Evolutionary conservation across 2,329 filamentous ascomycete species (phyloP), one percentile per base, ranked within the genome.

Genomic region (Penicillium capsulatum): DNA sequence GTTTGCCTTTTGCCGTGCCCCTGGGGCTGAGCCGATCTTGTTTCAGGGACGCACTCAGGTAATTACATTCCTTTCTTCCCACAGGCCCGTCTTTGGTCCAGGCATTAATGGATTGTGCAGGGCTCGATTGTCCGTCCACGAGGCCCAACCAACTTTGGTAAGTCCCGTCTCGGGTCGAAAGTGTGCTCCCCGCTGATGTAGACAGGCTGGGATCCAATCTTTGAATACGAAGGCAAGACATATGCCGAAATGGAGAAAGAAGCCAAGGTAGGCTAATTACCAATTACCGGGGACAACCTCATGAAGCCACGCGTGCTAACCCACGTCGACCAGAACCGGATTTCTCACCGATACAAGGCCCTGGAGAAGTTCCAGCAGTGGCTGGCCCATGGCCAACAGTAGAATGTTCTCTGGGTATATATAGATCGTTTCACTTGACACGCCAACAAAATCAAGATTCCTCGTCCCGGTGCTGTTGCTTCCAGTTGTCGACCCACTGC

Each of bases 241-340:
- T 83, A 94, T 63, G 92, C 92, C 17, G 92, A 98, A 71, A 98
- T 98, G 92, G 84, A 88, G 36, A 90, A 81, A 48, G 72, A 85
- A 66, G 87, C 86, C 71, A 91, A 95, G 85, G 89, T 90, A 73
- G 42, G 34, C 34, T 5, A 10, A n/a, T 17, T 30, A 42, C 32
- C 6, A 14, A 11, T 5, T 22, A n/a, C n/a, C n/a, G 5, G 19
- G 19, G 19, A 9, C 19, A 22, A 22, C 5, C n/a, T 22, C 19
- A 5, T 22, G 19, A 22, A 22, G 19, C 9, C 19, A 22, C 5
- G 19, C 9, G 9, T 22, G 9, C 52, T 58, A 42, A 62, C 51
- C 17, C 36, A 19, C 22, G 17, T 36, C 17, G 19, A 33, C 36
- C 47, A 69, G 80, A 98, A 97, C 71, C 80, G 81, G 59, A 87